A percentile compares a stretch with the other conserved stretches of the same genome.
Conservation (phyloP, 2,329 filamentous ascomycete species). For the Calycina herbarum region DNA sequence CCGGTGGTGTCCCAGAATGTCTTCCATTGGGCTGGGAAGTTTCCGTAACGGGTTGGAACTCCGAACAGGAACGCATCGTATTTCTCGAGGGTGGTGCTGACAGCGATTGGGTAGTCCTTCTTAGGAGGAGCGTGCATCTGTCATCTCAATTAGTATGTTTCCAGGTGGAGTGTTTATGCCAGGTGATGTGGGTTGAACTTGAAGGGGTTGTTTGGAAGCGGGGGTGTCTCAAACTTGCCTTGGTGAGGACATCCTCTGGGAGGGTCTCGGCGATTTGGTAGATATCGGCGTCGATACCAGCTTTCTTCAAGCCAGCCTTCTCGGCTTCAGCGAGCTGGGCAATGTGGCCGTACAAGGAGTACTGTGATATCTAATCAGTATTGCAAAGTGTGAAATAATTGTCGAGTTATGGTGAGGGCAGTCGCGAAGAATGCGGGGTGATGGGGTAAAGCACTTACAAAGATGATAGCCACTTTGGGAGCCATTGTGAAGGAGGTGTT, state of each 20-base stretch:
- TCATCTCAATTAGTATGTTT: neutral
- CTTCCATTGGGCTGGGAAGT: conserved; percentile 97
- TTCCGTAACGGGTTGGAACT: conserved; percentile 94
- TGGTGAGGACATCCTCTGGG: conserved; percentile 73
- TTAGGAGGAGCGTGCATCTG: conserved; percentile 85
- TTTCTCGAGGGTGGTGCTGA: conserved; percentile 58
- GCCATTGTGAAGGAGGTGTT: conserved; percentile 58
- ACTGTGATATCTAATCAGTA: conserved; percentile 50
- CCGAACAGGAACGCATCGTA: conserved; percentile 93
- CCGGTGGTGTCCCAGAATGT: conserved; percentile 84
- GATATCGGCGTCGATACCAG: conserved; percentile 78
- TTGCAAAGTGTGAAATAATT: neutral
- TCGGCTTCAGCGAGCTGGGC: conserved; percentile 81
- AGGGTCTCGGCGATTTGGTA: conserved; percentile 82
- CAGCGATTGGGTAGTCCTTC: conserved; percentile 63
- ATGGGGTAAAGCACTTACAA: conserved; percentile 54
- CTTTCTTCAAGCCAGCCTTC: conserved; percentile 84
- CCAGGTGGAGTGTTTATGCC: neutral
- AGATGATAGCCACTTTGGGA: conserved; percentile 89
- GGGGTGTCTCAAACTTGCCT: conserved; percentile 41
- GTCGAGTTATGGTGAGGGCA: neutral
- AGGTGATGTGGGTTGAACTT: neutral
- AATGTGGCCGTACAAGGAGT: conserved; percentile 95
- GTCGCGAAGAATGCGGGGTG: conserved; percentile 15
- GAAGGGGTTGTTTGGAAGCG: neutral